These are phyloP conservation scores for Pelargonium exstipulatum DNA, from an alignment of 441 rosid species.

Conservation along the genomic window DNA sequence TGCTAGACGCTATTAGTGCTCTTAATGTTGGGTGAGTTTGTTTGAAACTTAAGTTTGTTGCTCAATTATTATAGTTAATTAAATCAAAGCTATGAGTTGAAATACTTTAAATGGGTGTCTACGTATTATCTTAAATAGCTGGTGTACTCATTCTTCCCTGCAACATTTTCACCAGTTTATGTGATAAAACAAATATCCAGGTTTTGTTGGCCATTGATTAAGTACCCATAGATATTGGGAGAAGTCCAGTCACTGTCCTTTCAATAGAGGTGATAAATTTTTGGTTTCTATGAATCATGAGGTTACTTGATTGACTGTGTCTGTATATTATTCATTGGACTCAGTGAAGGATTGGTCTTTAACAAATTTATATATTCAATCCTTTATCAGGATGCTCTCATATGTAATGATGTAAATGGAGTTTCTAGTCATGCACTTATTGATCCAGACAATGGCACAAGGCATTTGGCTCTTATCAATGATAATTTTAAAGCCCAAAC, in stretches of 20 bases:
- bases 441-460: constrained; percentile 42
- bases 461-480: constrained; percentile 46
- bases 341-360: constrained; percentile 5
- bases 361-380: constrained; percentile 24
- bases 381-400: constrained; percentile 44
- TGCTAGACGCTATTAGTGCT: neutral
- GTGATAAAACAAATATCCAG: neutral
- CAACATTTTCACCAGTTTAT: neutral
- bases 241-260: neutral
- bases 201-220: neutral
- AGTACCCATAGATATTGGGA: neutral
- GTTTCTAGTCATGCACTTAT: constrained; percentile 29
- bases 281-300: constrained; percentile 12
- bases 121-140: neutral
- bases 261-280: neutral
- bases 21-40: neutral
- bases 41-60: neutral
- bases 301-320: neutral
- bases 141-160: neutral
- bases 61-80: neutral
- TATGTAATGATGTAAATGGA: constrained; percentile 37
- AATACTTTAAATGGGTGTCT: constrained; percentile 2
- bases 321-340: constrained; percentile 7
- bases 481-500: constrained; percentile 59
- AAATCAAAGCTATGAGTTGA: neutral